Conservation (phyloP, 345 rosid genomes). For the Dipteronia sinensis region DNA sequence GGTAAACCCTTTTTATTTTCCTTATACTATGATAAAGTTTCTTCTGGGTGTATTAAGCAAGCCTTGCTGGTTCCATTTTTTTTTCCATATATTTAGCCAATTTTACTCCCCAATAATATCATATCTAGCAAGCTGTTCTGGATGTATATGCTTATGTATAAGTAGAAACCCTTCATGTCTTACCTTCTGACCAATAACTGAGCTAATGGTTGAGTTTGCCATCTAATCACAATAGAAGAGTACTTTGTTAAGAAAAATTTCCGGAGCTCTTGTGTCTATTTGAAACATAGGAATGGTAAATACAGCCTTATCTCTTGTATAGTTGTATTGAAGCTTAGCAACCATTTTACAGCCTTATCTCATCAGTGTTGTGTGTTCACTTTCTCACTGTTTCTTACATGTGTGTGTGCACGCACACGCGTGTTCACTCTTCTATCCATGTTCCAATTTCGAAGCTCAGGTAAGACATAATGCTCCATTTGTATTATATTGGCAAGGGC, state of each 20-base stretch:
- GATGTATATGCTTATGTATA: background rate
- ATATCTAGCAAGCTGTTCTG: background rate
- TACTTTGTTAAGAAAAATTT: background rate
- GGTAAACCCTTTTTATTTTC: slow-evolving; percentile 40
- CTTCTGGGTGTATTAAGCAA: background rate
- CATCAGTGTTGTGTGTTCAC: background rate
- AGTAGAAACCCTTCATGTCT: background rate
- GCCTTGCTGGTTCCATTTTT: background rate
- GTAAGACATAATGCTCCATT: background rate
- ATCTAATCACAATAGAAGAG: background rate
- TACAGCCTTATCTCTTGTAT: background rate
- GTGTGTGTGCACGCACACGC: background rate
- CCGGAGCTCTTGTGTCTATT: background rate
- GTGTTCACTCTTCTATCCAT: background rate
- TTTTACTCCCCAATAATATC: background rate
- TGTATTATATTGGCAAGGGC: background rate
- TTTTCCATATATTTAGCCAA: background rate
- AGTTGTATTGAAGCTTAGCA: background rate
- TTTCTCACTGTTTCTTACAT: background rate
- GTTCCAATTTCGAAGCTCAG: background rate
- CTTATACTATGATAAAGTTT: background rate
- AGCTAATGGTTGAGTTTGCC: background rate
- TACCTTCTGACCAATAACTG: background rate
- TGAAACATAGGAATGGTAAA: background rate
- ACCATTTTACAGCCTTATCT: background rate